These are phyloP conservation scores for Earliella scabrosa DNA, from an alignment of 1,284 basidiomycete genomes.

Conservation along the genomic window DNA sequence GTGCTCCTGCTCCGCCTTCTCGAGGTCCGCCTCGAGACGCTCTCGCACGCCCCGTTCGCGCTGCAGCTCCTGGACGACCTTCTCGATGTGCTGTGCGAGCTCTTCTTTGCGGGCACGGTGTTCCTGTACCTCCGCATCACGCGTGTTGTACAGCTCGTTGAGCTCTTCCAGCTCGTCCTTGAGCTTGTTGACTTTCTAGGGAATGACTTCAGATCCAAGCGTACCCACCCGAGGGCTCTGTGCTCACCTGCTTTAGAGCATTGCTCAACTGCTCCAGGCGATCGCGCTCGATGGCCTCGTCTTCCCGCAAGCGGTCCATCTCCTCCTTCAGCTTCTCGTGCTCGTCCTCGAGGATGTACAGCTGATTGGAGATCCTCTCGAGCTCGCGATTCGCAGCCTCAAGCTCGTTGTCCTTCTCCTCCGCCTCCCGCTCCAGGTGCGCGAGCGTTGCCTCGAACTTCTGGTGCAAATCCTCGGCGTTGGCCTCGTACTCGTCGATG, in stretches of 20 bases:
- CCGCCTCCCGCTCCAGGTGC: constrained; percentile 73
- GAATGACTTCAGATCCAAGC: not conserved
- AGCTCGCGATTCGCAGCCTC: constrained; percentile 73
- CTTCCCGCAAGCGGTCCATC: constrained; percentile 55
- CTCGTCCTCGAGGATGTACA: constrained; percentile 64
- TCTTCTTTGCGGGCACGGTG: constrained; percentile 75
- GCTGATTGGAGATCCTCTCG: constrained; percentile 70
- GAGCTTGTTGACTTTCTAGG: constrained; percentile 65
- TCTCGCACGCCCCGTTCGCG: constrained; percentile 60
- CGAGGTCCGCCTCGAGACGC: constrained; percentile 57
- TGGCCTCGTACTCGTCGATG: constrained; percentile 73
- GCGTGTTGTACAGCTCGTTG: constrained; percentile 62
- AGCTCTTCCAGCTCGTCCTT: constrained; percentile 69
- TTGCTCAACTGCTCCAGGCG: constrained; percentile 71
- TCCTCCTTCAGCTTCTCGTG: constrained; percentile 56
- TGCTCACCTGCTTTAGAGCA: constrained; percentile 77
- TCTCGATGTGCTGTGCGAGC: constrained; percentile 75
- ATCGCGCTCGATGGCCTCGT: constrained; percentile 73
- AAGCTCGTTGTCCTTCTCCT: constrained; percentile 73
- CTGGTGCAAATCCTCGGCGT: constrained; percentile 68
- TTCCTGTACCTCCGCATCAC: constrained; percentile 59
- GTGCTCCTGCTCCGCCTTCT: constrained; percentile 58
- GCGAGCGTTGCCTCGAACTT: constrained; percentile 76
- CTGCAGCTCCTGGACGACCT: constrained; percentile 69
- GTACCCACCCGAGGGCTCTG: not conserved